Base-by-base conservation (phyloP, 768 basidiomycete species). In the Trametes cinnabarina region DNA sequence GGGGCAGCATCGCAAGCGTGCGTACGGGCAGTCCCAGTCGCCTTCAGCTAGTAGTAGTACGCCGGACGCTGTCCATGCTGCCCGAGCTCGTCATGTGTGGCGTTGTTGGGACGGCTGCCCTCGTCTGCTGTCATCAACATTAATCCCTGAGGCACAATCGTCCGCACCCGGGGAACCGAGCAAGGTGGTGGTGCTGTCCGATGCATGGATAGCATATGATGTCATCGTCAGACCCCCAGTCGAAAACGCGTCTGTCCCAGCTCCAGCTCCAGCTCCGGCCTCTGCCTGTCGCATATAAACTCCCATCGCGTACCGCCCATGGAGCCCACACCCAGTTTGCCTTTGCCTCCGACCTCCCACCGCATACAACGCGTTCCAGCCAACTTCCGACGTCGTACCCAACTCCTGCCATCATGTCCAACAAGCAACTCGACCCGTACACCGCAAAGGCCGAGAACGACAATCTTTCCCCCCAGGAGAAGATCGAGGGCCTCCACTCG, bases 371-470 rank as follows among this genome's bases (percentile, higher is more conserved):
- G 6, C 44, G 40, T 35, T 19, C 9, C 23, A n/a, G 25, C 2
- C 40, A 19, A 43, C 19, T 23, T 35, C 19, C 23, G 11, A 22
- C 10, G 8, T 34, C 34, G 10, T 4, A 30, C 12, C 30, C 23
- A n/a, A 49, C 28, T 26, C 15, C 15, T 12, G 11, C 43, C 58
- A 53, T 40, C 60, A 70, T 70, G 69, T 61, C 67, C n/a, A 62
- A 66, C 53, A 62, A 69, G 49, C 53, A 69, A n/a, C 84, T 92
- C 63, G 92, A 94, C 73, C 87, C 91, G 7, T 92, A 88, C 75
- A 82, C 85, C 64, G 73, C 79, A 53, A 75, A 83, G 51, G 84
- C 87, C 15, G 82, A 88, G 64, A 85, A 82, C 67, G 76, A 78
- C 51, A 69, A 78, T 58, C 72, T 81, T 46, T 76, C 82, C 4